A percentile compares a stretch with the other conserved stretches of the same genome.
phyloP scores from a whole-genome alignment of 2,329 filamentous ascomycete species.

The Penicillium brasilianum region DNA sequence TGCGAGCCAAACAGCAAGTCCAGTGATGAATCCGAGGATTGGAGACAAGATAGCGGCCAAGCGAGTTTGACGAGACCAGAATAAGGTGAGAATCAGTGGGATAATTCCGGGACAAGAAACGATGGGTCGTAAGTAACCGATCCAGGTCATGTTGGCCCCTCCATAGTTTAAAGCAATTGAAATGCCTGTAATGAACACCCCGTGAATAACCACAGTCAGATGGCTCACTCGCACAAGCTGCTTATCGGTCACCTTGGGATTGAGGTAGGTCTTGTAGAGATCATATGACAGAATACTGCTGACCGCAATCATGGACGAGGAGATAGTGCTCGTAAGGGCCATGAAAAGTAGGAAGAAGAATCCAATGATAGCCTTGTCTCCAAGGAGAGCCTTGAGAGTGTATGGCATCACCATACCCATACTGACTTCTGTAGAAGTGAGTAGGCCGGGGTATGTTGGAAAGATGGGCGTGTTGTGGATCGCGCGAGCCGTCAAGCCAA shows the following conservation, averaged over 20 bases:
- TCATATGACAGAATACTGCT: slow-evolving; percentile 58
- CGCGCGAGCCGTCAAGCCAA: slow-evolving; percentile 52
- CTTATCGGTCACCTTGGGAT: slow-evolving; percentile 52
- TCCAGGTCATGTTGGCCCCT: slow-evolving; percentile 57
- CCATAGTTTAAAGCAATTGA: slow-evolving; percentile 56
- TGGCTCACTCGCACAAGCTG: slow-evolving; percentile 53
- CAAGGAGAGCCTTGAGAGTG: slow-evolving; percentile 51
- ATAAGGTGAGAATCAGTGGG: slow-evolving; percentile 51
- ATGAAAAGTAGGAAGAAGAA: slow-evolving; percentile 58
- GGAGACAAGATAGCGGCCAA: slow-evolving; percentile 49
- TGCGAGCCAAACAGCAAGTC: slow-evolving; percentile 53
- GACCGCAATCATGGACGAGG: slow-evolving; percentile 58
- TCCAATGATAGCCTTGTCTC: slow-evolving; percentile 49
- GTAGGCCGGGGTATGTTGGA: slow-evolving; percentile 49
- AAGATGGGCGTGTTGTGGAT: slow-evolving; percentile 55
- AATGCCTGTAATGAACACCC: slow-evolving; percentile 55
- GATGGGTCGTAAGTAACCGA: slow-evolving; percentile 49
- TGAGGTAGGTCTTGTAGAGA: slow-evolving; percentile 58
- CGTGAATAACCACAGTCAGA: slow-evolving; percentile 54
- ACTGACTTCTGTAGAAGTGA: slow-evolving; percentile 50
- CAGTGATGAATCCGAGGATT: slow-evolving; percentile 49
- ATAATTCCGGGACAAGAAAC: slow-evolving; percentile 53
- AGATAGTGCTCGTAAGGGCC: slow-evolving; percentile 57
- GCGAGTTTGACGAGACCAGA: slow-evolving; percentile 54
- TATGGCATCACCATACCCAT: slow-evolving; percentile 57